A percentile compares a stretch with the other conserved stretches of the same genome.
Evolutionary conservation across 2,329 filamentous ascomycete species (phyloP).

Genomic region (Ceratocystis papillata): DNA sequence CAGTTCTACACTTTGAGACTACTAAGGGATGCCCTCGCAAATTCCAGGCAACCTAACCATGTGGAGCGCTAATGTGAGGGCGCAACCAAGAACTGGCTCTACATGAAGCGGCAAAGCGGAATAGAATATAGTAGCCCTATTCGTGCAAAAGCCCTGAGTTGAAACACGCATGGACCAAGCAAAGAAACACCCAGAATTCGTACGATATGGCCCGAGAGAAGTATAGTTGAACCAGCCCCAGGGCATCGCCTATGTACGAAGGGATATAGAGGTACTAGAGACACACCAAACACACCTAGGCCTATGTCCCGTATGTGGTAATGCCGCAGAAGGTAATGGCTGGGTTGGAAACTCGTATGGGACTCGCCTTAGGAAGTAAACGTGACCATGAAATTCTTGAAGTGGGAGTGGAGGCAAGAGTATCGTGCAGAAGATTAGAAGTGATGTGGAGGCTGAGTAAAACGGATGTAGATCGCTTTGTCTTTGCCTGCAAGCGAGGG

Average conservation of each 20-base stretch:
- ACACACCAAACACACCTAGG: background rate
- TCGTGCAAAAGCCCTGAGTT: background rate
- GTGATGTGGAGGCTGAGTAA: background rate
- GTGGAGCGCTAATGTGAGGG: background rate
- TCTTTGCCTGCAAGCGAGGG: background rate
- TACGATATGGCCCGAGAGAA: background rate
- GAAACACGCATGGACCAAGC: background rate
- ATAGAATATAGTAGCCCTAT: background rate
- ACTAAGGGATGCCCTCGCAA: too few species aligned
- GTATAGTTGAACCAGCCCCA: background rate
- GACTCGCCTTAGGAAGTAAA: background rate
- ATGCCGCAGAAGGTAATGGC: background rate
- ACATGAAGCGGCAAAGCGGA: background rate
- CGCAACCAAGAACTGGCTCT: background rate
- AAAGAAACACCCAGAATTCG: background rate
- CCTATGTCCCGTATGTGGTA: background rate
- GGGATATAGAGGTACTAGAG: background rate
- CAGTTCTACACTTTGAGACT: too few species aligned
- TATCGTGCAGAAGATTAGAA: background rate
- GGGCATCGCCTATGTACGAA: background rate
- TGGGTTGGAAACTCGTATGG: background rate
- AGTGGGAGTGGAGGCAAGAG: background rate
- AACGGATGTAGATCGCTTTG: background rate
- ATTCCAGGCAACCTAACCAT: background rate
- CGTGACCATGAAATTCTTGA: background rate